Evolutionary conservation across 164 flowering plant species (phyloP).

Genomic region (Vitis cinerea): DNA sequence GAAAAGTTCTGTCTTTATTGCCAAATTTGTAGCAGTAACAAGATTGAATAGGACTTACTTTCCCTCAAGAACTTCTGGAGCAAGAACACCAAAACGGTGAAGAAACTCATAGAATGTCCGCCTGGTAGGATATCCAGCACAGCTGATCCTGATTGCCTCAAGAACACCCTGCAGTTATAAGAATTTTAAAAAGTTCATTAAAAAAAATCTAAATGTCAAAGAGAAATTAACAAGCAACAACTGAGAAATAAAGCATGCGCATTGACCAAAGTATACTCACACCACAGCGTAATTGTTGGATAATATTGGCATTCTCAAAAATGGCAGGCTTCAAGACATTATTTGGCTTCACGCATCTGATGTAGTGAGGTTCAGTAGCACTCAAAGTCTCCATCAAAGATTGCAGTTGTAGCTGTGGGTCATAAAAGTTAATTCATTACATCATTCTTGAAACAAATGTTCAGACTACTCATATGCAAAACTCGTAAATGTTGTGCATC

Average conservation of each 20-base stretch:
- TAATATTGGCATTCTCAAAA: conserved; percentile 70
- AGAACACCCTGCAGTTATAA: conserved; percentile 52
- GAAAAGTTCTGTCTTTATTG: not conserved
- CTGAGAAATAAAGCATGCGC: not conserved
- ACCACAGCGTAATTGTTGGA: conserved; percentile 84
- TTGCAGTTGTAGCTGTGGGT: conserved; percentile 72
- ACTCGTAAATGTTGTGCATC: too few relatives aligned
- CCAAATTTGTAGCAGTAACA: not conserved
- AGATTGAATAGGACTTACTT: conserved; percentile 38
- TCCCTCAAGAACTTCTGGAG: conserved; percentile 87
- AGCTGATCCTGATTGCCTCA: conserved; percentile 98
- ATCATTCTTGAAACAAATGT: too few relatives aligned
- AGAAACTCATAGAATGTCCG: conserved; percentile 96
- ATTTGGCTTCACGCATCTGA: conserved; percentile 88
- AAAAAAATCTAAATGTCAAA: too few relatives aligned
- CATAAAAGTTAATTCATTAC: too few relatives aligned
- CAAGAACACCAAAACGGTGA: conserved; percentile 90
- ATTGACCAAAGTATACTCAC: conserved; percentile 41
- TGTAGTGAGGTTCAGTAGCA: conserved; percentile 82
- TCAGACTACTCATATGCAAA: too few relatives aligned
- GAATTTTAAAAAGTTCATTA: not conserved
- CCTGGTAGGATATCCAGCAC: conserved; percentile 99
- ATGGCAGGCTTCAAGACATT: conserved; percentile 77
- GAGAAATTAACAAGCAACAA: too few relatives aligned
- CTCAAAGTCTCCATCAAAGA: conserved; percentile 80